A percentile compares a stretch with the other conserved stretches of the same genome.
phyloP scores from a whole-genome alignment of 1,284 basidiomycete genomes.

The Marasmius tenuissimus region DNA sequence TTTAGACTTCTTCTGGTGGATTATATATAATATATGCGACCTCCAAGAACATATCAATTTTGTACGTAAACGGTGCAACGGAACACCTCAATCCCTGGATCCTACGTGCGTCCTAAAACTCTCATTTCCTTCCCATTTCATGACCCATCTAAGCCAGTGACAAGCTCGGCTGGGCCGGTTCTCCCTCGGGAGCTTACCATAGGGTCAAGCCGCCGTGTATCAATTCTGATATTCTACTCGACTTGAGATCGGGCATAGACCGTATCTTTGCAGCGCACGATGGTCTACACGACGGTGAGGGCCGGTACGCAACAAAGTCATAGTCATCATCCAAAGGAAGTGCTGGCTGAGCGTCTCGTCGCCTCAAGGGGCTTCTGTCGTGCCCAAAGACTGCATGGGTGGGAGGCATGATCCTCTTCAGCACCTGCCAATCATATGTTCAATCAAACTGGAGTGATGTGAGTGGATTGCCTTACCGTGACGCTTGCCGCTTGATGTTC shows the following conservation, averaged over 20 bases:
- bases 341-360: background rate
- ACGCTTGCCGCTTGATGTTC: constrained; percentile 50
- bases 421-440: constrained; percentile 31
- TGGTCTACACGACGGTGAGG: constrained; percentile 34
- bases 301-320: constrained; percentile 41
- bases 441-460: constrained; percentile 9
- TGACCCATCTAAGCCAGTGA: constrained; percentile 1
- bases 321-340: constrained; percentile 31
- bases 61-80: no score
- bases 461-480: constrained; percentile 42
- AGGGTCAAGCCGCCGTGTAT: constrained; percentile 41
- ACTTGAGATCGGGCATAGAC: constrained; percentile 40
- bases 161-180: background rate
- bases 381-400: constrained; percentile 20
- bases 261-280: constrained; percentile 36
- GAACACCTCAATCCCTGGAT: background rate
- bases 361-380: constrained; percentile 23
- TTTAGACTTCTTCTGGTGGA: no score
- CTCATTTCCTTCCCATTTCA: constrained; percentile 25
- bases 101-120: constrained; percentile 19
- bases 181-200: constrained; percentile 25
- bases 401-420: constrained; percentile 45
- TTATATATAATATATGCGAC: no score
- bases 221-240: constrained; percentile 38
- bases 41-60: no score